phyloP scores from a whole-genome alignment of 1,139 yeast genomes.

The Torulaspora pretoriensis region DNA sequence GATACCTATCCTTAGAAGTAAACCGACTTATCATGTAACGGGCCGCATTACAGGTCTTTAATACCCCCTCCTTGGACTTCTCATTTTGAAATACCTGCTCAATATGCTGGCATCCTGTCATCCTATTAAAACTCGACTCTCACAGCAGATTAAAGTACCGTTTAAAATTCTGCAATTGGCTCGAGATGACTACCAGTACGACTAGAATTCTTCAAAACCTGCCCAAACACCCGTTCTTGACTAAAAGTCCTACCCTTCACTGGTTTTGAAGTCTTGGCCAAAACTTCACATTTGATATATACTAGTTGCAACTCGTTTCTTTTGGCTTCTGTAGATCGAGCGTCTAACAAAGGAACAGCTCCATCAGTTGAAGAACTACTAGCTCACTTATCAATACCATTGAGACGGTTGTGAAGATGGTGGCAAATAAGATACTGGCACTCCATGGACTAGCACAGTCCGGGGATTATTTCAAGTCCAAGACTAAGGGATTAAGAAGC shows the following conservation, averaged over 20 bases:
- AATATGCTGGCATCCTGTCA: constrained; percentile 30
- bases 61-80: constrained; percentile 28
- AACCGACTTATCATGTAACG: constrained; percentile 26
- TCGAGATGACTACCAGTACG: neutral
- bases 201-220: neutral
- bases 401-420: constrained; percentile 15
- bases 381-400: neutral
- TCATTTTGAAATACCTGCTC: constrained; percentile 29
- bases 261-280: neutral
- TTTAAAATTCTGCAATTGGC: neutral
- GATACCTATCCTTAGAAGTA: constrained; percentile 20
- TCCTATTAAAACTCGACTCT: constrained; percentile 1
- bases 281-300: constrained; percentile 3
- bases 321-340: constrained; percentile 1
- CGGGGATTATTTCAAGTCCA: constrained; percentile 67
- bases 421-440: constrained; percentile 42
- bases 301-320: constrained; percentile 1
- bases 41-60: constrained; percentile 31
- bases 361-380: neutral
- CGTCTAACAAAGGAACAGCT: neutral
- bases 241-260: neutral
- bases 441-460: constrained; percentile 61
- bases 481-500: constrained; percentile 69
- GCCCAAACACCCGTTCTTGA: neutral
- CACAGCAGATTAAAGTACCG: neutral